phyloP scores from a whole-genome alignment of 768 basidiomycete species.

The Kwoniella mangroviensis region DNA sequence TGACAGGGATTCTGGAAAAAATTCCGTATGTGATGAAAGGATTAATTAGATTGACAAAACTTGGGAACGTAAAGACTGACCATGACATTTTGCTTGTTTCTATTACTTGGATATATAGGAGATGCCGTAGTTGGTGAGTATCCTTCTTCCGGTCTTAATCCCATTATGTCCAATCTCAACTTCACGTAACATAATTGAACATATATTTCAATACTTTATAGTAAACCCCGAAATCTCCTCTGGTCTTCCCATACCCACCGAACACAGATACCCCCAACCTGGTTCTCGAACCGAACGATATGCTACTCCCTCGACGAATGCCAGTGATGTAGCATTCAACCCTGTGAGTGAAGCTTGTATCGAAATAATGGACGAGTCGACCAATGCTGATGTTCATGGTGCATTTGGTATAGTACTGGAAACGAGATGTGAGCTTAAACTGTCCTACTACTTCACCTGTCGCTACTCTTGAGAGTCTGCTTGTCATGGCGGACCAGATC shows the following conservation, averaged over 20 bases:
- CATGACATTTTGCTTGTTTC: not conserved
- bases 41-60: not conserved
- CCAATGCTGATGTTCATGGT: not conserved
- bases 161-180: not conserved
- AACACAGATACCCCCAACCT: slow-evolving; percentile 83
- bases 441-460: not conserved
- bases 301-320: slow-evolving; percentile 85
- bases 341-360: slow-evolving; percentile 31
- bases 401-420: slow-evolving; percentile 69
- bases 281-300: slow-evolving; percentile 86
- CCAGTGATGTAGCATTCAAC: slow-evolving; percentile 60
- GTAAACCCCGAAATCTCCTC: slow-evolving; percentile 90
- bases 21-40: slow-evolving; percentile 70
- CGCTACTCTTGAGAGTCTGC: not conserved
- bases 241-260: slow-evolving; percentile 75
- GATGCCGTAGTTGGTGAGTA: slow-evolving; percentile 68
- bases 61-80: slow-evolving; percentile 4
- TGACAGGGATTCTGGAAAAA: slow-evolving; percentile 92
- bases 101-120: slow-evolving; percentile 61
- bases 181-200: not conserved
- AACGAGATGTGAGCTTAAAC: slow-evolving; percentile 72
- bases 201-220: slow-evolving; percentile 5
- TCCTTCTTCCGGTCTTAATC: not conserved
- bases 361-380: not conserved
- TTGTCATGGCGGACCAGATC: not conserved